Evolutionary conservation across 768 basidiomycete genomes (phyloP), one percentile per base, ranked within the genome.

Genomic region (Lactarius vividus): DNA sequence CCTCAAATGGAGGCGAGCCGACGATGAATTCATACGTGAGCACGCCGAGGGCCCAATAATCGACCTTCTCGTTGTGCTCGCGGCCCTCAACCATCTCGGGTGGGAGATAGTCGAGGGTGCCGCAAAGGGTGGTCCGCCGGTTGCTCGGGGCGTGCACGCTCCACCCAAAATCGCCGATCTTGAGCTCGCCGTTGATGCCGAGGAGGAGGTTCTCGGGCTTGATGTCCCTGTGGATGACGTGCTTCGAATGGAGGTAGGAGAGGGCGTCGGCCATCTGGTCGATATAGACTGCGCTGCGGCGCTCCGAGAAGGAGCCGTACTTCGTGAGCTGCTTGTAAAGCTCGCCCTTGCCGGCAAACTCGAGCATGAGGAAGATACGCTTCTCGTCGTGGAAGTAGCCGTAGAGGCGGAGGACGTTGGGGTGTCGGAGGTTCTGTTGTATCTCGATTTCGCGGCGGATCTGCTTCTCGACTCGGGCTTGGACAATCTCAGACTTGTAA

Each of bases 101-200:
- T 0, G 97, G 96, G 13, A 99, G 83, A 74, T 98, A 98, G 75
- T 98, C 97, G 54, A 98, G 79, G 1, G 96, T 98, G 15, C 96
- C 96, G 71, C 96, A 98, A 13, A 98, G 82, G 0, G 97, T 98
- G 78, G 84, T 89, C 53, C 96, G 79, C 54, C 95, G 80, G 74
- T 94, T 92, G 1, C 92, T 87, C 0, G 96, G 96, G 0, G 96
- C 96, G 75, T 98, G 96, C 9, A 97, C 94, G 72, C 90, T 94
- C 96, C 97, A 99, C 11, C 97, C 97, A 76, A 98, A 98, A 77
- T 98, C 96, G 3, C 88, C 97, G 67, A 99, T 96, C 82, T 99
- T 98, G 72, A 99, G 81, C 75, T 98, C 96, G 46, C 96, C 96
- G 71, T 95, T 94, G 72, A 98, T 85, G 13, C 96, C 96, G 15